These are phyloP conservation scores for Blastobotrys apis DNA, from an alignment of 1,139 yeast species.

Conservation along the genomic window DNA sequence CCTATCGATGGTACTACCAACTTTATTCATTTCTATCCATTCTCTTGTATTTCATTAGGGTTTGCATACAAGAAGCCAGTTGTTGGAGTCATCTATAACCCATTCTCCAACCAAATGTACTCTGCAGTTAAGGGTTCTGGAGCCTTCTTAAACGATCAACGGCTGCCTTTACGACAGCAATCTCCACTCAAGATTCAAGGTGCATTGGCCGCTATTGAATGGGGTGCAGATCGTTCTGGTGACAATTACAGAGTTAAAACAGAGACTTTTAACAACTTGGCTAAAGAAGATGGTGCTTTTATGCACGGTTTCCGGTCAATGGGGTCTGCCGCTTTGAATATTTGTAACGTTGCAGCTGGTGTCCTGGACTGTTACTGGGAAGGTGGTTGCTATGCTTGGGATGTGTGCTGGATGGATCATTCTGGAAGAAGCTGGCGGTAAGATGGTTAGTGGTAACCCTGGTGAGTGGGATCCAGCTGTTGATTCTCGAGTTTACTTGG, in stretches of 20 bases:
- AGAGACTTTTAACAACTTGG: slow-evolving; percentile 44
- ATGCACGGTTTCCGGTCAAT: slow-evolving; percentile 55
- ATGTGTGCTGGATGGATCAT: slow-evolving; percentile 62
- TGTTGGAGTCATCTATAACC: slow-evolving; percentile 58
- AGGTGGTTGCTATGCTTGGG: slow-evolving; percentile 63
- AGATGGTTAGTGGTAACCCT: slow-evolving; percentile 48
- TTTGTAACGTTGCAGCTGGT: slow-evolving; percentile 54
- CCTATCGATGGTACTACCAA: slow-evolving; percentile 62
- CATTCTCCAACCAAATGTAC: slow-evolving; percentile 47
- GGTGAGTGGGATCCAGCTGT: slow-evolving; percentile 46
- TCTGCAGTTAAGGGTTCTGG: slow-evolving; percentile 52
- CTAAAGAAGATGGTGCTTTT: slow-evolving; percentile 47
- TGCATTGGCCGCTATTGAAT: slow-evolving; percentile 54
- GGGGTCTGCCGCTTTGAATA: slow-evolving; percentile 59
- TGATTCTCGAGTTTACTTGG: slow-evolving; percentile 49
- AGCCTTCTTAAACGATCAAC: slow-evolving; percentile 45
- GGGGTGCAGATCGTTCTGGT: slow-evolving; percentile 56
- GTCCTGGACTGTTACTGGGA: slow-evolving; percentile 57
- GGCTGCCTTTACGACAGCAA: slow-evolving; percentile 38
- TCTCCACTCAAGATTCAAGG: slow-evolving; percentile 43
- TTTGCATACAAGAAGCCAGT: slow-evolving; percentile 49
- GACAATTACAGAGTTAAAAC: slow-evolving; percentile 46
- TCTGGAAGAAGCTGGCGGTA: slow-evolving; percentile 54
- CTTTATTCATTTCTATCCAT: slow-evolving; percentile 57
- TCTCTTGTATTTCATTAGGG: slow-evolving; percentile 56